A percentile compares a stretch with the other conserved stretches of the same genome.
Evolutionary conservation across 495 filamentous ascomycete species (phyloP).

Genomic region (Tuber brumale): DNA sequence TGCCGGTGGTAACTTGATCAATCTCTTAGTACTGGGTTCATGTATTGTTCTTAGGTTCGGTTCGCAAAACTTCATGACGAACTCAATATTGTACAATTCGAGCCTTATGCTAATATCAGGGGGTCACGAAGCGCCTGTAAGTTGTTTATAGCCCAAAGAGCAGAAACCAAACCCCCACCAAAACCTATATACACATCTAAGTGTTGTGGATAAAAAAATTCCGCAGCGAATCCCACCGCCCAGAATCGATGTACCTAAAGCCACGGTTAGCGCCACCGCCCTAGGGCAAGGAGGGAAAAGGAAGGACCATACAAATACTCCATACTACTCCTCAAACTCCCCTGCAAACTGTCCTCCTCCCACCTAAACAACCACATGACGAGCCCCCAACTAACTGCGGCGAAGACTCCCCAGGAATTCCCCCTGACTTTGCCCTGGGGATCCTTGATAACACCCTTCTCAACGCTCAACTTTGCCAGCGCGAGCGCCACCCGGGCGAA

Average conservation of each 20-base stretch:
- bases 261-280: conserved; percentile 9
- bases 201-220: conserved; percentile 33
- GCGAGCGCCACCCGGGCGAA: conserved; percentile 86
- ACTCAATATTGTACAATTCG: conserved; percentile 14
- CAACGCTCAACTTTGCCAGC: conserved; percentile 70
- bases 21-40: not conserved
- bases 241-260: conserved; percentile 31
- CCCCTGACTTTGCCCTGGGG: conserved; percentile 47
- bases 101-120: not conserved
- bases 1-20: not conserved
- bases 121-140: not conserved
- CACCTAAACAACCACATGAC: conserved; percentile 96
- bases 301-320: conserved; percentile 72
- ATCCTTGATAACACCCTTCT: conserved; percentile 43
- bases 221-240: conserved; percentile 28
- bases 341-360: conserved; percentile 82
- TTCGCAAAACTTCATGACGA: not conserved
- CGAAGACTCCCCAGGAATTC: conserved; percentile 86
- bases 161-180: not conserved
- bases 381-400: conserved; percentile 73
- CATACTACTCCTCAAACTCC: conserved; percentile 92
- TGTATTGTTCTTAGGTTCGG: not conserved
- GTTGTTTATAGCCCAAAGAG: not conserved
- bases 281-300: not conserved
- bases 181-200: conserved; percentile 13